Conservation (phyloP, 2,329 filamentous ascomycete genomes). For the Beauveria bassiana region DNA sequence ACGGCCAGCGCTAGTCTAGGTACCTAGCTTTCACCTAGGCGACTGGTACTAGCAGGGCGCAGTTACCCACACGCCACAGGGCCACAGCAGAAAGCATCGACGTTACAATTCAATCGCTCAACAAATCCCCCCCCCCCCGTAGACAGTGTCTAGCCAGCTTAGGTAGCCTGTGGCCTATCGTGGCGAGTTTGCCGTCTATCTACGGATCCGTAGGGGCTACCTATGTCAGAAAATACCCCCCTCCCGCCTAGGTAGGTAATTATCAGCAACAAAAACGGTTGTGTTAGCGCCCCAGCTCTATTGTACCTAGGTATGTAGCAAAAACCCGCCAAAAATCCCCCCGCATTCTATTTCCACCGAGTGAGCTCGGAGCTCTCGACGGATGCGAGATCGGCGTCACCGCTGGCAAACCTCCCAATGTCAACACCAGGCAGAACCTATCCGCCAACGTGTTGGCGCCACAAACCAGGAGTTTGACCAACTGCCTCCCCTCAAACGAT, state of each 20-base stretch:
- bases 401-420: neutral
- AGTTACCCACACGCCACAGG: neutral
- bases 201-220: no score
- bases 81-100: neutral
- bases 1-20: neutral
- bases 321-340: neutral
- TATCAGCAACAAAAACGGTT: no score
- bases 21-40: neutral
- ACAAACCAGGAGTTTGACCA: neutral
- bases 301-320: no score
- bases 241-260: no score
- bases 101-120: neutral
- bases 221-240: no score
- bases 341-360: constrained; percentile 7
- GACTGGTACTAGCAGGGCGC: neutral
- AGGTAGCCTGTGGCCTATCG: neutral
- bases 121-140: neutral
- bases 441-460: neutral
- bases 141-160: neutral
- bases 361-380: constrained; percentile 9
- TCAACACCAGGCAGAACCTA: neutral
- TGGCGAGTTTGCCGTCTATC: neutral
- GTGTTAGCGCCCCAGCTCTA: no score
- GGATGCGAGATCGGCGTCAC: constrained; percentile 3
- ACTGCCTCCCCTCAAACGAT: neutral